A percentile compares a stretch with the other conserved stretches of the same genome.
Conservation (phyloP, 176 grass and related monocot species). For the Musa itinerans region DNA sequence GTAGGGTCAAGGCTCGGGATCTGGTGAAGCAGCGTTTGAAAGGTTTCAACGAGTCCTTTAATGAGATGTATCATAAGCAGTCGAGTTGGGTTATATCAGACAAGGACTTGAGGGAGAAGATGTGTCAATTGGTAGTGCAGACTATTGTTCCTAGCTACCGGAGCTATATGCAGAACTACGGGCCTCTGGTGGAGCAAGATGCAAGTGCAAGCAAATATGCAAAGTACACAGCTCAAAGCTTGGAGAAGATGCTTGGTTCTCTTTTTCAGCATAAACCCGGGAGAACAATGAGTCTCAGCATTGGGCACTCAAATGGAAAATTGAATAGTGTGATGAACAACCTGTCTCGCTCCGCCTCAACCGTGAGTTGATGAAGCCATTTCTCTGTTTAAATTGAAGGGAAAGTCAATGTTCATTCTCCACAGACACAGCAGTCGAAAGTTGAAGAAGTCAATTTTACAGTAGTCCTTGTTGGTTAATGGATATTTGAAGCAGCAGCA, state of each 20-base stretch:
- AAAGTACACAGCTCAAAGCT: constrained; percentile 61
- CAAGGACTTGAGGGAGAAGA: constrained; percentile 61
- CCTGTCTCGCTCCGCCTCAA: constrained; percentile 58
- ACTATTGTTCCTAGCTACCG: constrained; percentile 74
- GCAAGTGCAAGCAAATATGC: constrained; percentile 55
- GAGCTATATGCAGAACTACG: constrained; percentile 98
- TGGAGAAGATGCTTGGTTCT: constrained; percentile 66
- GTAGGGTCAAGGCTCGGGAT: constrained; percentile 69
- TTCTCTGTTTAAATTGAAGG: background rate
- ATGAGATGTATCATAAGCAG: constrained; percentile 73
- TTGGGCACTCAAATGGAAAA: constrained; percentile 53
- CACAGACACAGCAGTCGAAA: background rate
- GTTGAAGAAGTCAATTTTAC: background rate
- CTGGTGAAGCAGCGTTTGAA: constrained; percentile 86
- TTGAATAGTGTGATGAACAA: constrained; percentile 30
- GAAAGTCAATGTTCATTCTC: background rate
- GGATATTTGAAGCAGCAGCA: background rate
- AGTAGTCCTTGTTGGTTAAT: background rate
- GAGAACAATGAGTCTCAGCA: constrained; percentile 61
- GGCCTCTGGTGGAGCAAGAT: constrained; percentile 86
- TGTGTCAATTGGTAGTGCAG: constrained; percentile 62
- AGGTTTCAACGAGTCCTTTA: constrained; percentile 72
- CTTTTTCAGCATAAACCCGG: constrained; percentile 46
- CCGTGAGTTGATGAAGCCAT: constrained; percentile 28
- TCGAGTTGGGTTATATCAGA: constrained; percentile 67